Conservation (phyloP, 257 asterid species). For the Nicotiana paniculata region DNA sequence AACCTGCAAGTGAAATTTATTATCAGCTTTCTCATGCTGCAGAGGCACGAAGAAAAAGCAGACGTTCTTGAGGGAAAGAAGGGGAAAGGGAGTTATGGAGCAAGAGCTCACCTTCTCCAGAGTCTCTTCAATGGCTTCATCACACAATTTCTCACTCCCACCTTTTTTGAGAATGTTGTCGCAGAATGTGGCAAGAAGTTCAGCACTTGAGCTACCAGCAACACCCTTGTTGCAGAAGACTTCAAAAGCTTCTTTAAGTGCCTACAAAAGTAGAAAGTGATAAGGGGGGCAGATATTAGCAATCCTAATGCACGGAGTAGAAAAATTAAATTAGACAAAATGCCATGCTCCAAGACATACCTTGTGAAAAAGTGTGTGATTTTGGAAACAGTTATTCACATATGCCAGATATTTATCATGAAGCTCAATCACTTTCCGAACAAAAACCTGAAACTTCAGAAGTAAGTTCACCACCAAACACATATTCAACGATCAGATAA, state of each 20-base stretch:
- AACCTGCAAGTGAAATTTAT: constrained; percentile 45
- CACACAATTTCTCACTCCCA: constrained; percentile 95
- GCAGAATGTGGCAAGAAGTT: constrained; percentile 95
- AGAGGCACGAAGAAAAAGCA: not conserved
- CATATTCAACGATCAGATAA: not conserved
- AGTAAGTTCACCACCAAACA: constrained; percentile 18
- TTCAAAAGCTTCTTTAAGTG: constrained; percentile 98
- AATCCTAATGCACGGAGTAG: not conserved
- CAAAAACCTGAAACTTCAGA: constrained; percentile 58
- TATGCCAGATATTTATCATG: constrained; percentile 95
- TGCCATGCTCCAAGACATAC: constrained; percentile 31
- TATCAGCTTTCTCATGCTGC: not conserved
- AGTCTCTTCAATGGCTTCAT: constrained; percentile 97
- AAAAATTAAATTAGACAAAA: not conserved
- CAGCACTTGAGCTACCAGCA: constrained; percentile 98
- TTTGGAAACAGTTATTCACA: constrained; percentile 77
- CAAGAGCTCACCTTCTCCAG: constrained; percentile 62
- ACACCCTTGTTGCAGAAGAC: constrained; percentile 96
- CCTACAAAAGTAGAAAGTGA: constrained; percentile 31
- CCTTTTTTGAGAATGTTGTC: constrained; percentile 98
- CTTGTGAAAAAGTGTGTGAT: constrained; percentile 98
- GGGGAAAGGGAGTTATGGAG: not conserved
- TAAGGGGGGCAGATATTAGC: not conserved
- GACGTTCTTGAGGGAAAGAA: not conserved
- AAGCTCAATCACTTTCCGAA: constrained; percentile 86